Evolutionary conservation across 495 filamentous ascomycete species (phyloP).

Genomic region (Penicillium argentinense): DNA sequence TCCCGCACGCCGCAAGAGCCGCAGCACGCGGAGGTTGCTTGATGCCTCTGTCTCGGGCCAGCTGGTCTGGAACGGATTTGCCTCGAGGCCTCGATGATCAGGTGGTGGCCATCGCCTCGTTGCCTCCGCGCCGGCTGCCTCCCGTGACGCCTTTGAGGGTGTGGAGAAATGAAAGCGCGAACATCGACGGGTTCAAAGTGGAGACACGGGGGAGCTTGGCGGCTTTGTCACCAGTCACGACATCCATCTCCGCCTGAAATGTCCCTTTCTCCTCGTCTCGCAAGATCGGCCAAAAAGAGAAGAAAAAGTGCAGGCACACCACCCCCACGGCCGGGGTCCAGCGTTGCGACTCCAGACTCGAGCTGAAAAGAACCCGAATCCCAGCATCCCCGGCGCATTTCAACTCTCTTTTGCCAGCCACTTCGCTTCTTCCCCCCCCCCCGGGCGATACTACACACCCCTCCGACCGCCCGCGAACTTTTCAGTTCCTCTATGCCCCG

Average conservation of each 20-base stretch:
- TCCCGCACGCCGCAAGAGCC: too few relatives aligned
- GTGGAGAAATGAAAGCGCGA: slow-evolving; percentile 9
- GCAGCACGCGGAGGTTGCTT: too few relatives aligned
- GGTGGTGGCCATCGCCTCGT: not conserved
- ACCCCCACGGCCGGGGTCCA: too few relatives aligned
- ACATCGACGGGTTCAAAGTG: slow-evolving; percentile 13
- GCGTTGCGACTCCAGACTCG: too few relatives aligned
- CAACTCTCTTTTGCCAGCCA: slow-evolving; percentile 10
- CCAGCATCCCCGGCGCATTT: not conserved
- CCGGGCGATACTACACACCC: too few relatives aligned
- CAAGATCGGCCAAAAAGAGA: not conserved
- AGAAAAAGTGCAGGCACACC: not conserved
- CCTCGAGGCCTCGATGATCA: too few relatives aligned
- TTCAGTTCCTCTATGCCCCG: not conserved
- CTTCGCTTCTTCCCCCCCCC: slow-evolving; percentile 3
- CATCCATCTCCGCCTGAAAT: slow-evolving; percentile 27
- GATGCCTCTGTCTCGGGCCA: too few relatives aligned
- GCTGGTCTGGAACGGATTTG: too few relatives aligned
- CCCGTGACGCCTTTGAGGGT: too few relatives aligned
- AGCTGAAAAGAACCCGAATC: slow-evolving; percentile 1
- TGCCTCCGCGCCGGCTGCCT: not conserved
- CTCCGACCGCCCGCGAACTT: not conserved
- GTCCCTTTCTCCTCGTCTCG: slow-evolving; percentile 12
- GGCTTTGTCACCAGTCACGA: slow-evolving; percentile 37
- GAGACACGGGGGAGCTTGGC: slow-evolving; percentile 26